These are phyloP conservation scores for Aureobasidium musti DNA, from an alignment of 2,329 filamentous ascomycete genomes.

Conservation along the genomic window DNA sequence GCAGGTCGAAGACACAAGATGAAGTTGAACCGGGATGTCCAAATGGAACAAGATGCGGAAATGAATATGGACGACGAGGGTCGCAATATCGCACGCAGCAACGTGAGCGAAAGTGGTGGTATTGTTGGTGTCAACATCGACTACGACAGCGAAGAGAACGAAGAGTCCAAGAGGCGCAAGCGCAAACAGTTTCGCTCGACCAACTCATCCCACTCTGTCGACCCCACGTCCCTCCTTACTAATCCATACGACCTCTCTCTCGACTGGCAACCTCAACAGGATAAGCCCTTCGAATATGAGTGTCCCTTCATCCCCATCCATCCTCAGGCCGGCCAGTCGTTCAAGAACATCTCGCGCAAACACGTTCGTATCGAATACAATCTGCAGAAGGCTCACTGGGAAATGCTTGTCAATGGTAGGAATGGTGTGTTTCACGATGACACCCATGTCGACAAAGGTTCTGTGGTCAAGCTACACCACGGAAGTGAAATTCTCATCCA, in stretches of 20 bases:
- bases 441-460: constrained; percentile 47
- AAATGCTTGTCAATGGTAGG: constrained; percentile 62
- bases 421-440: constrained; percentile 72
- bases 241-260: constrained; percentile 30
- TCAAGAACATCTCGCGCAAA: constrained; percentile 71
- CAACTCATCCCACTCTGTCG: constrained; percentile 30
- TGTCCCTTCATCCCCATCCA: constrained; percentile 66
- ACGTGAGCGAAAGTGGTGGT: constrained; percentile 37
- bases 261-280: constrained; percentile 25
- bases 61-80: constrained; percentile 11
- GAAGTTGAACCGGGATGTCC: constrained; percentile 28
- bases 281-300: constrained; percentile 27
- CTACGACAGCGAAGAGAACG: constrained; percentile 30
- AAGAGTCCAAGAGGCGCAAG: constrained; percentile 29
- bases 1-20: constrained; percentile 30
- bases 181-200: constrained; percentile 42
- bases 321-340: constrained; percentile 64
- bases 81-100: constrained; percentile 32
- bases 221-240: constrained; percentile 27
- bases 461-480: constrained; percentile 61
- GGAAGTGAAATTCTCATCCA: constrained; percentile 71
- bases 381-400: constrained; percentile 62
- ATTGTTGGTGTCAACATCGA: constrained; percentile 35
- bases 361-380: constrained; percentile 75
- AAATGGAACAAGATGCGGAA: constrained; percentile 33